These are phyloP conservation scores for Penicillium frequentans DNA, from an alignment of 2,329 filamentous ascomycete species.

Conservation along the genomic window DNA sequence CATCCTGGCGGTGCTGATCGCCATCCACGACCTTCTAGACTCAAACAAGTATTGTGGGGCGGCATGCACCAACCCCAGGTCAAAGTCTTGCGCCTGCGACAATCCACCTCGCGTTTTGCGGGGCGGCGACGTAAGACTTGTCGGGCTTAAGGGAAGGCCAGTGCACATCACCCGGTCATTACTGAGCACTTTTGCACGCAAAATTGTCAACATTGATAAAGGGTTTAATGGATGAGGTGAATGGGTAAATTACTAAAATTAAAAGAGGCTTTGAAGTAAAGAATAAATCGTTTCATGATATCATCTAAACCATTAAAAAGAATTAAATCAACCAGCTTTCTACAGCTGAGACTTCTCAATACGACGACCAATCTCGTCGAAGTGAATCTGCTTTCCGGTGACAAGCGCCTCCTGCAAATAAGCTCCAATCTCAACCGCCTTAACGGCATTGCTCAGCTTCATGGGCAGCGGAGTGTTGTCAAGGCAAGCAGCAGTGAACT, in stretches of 20 bases:
- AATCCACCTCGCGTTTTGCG: neutral
- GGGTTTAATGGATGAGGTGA: too few relatives aligned
- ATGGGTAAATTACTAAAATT: neutral
- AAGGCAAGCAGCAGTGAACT: conserved; percentile 61
- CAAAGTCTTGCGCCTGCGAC: neutral
- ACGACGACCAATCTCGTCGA: conserved; percentile 55
- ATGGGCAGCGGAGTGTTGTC: conserved; percentile 58
- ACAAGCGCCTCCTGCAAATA: conserved; percentile 57
- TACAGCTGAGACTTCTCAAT: conserved; percentile 38
- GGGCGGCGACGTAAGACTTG: neutral
- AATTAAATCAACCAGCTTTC: neutral
- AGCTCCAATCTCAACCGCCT: conserved; percentile 59
- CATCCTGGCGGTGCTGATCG: neutral
- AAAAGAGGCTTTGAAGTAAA: too few relatives aligned
- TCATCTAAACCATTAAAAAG: neutral
- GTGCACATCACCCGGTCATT: neutral
- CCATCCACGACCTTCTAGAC: neutral
- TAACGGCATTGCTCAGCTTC: conserved; percentile 57
- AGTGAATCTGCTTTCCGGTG: conserved; percentile 56
- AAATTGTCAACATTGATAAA: too few relatives aligned
- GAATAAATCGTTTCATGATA: neutral
- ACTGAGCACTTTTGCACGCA: too few relatives aligned
- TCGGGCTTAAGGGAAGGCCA: neutral
- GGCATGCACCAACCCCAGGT: neutral
- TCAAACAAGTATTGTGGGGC: neutral